phyloP scores from a whole-genome alignment of 106 monocot species.

The Dioscorea alata region DNA sequence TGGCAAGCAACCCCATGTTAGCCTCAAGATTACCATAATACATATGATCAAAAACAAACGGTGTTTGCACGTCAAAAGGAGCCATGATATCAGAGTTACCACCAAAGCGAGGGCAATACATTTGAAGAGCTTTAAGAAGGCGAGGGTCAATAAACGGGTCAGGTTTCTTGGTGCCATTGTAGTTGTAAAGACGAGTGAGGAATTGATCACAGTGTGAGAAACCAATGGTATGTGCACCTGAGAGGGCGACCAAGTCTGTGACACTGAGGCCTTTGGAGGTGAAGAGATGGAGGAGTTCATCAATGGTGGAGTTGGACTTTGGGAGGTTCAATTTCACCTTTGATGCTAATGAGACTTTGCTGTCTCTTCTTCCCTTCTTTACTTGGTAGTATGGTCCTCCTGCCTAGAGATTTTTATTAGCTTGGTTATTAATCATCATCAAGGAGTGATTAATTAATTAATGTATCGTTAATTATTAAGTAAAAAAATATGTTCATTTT shows the following conservation, averaged over 20 bases:
- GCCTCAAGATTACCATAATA: conserved; percentile 72
- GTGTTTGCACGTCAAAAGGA: conserved; percentile 80
- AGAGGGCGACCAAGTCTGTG: conserved; percentile 67
- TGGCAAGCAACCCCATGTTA: conserved; percentile 69
- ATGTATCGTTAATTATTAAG: no score
- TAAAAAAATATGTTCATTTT: no score
- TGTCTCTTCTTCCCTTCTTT: conserved; percentile 77
- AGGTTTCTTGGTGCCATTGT: conserved; percentile 35
- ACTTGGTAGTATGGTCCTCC: conserved; percentile 83
- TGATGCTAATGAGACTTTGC: conserved; percentile 48
- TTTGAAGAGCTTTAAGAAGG: conserved; percentile 68
- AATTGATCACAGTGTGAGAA: conserved; percentile 92
- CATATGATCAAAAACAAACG: conserved; percentile 69
- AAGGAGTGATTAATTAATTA: no score
- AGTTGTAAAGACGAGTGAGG: conserved; percentile 66
- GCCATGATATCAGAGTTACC: conserved; percentile 76
- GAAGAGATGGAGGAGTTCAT: conserved; percentile 66
- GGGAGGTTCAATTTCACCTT: conserved; percentile 61
- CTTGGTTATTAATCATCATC: no score
- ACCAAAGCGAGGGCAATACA: conserved; percentile 69
- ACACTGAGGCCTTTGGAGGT: conserved; percentile 45
- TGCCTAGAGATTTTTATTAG: conserved; percentile 30
- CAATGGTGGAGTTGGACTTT: conserved; percentile 61
- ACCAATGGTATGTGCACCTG: conserved; percentile 82
- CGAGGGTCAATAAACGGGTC: conserved; percentile 62